Base-by-base conservation (phyloP, 768 basidiomycete species). In the Russula emetica region DNA sequence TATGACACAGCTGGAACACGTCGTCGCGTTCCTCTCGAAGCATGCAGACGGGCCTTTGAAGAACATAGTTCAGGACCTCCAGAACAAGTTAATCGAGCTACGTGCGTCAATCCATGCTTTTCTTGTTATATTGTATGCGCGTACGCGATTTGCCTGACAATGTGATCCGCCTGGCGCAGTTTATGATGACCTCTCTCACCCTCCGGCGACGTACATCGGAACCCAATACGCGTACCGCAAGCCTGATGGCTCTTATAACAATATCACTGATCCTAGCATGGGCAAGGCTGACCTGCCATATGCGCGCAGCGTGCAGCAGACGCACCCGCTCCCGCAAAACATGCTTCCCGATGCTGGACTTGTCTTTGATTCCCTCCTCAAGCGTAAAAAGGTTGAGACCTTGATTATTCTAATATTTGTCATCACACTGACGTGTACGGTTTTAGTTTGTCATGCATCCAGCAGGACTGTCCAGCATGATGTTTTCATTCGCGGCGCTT, bases 401-500 rank as follows among this genome's bases (percentile, higher is more conserved):
- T 28, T 2, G 16, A 10, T 14, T 2, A 11, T 22, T 14, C 34
- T 0, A 13, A 4, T n/a, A 1, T 1, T 8, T 69, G 54, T 26
- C 13, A 28, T 18, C 38, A 5, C 22, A 56, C 50, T 47, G 24
- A 58, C 34, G 34, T 42, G 1, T 13, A 14, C 8, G 20, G 1
- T 60, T 59, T 2, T 61, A 92, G 90, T 89, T 90, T 70, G 78
- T 80, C 10, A 73, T 82, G 67, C 92, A 94, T 70, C 92, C 92
- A 6, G 85, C 82, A 6, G 92, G 92, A 0, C 77, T 94, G 42
- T 92, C 89, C 1, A 82, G 85, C 50, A 69, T 90, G 71, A 87
- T 93, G 85, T 93, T 93, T 71, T 78, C 85, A 8, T 92, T 90
- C 66, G 92, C 90, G 9, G 85, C 90, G 1, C 80, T 92, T 14